phyloP scores from a whole-genome alignment of 140 eudicot species.

The Senecio squalidus region DNA sequence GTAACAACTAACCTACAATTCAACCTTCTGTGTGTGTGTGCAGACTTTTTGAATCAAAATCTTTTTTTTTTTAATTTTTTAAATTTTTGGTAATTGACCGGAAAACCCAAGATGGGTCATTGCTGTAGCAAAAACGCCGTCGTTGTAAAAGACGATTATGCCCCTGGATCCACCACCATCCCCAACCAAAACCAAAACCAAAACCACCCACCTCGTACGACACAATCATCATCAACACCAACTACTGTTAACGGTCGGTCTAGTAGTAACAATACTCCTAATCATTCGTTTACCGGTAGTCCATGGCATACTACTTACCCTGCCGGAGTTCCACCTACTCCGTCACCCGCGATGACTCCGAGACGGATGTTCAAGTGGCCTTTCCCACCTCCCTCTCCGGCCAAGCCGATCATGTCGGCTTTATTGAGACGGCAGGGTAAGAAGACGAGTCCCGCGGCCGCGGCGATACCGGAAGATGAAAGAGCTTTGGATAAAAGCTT shows the following conservation, averaged over 20 bases:
- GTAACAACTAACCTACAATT: no score
- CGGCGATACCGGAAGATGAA: constrained; percentile 48
- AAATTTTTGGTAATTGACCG: no score
- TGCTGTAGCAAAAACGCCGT: constrained; percentile 60
- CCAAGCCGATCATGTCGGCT: constrained; percentile 95
- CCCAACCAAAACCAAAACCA: no score
- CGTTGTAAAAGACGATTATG: constrained; percentile 24
- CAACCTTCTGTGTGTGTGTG: no score
- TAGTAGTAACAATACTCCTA: constrained; percentile 42
- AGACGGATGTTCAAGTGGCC: constrained; percentile 82
- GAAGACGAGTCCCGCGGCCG: constrained; percentile 18
- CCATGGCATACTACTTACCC: constrained; percentile 79
- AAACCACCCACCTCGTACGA: no score
- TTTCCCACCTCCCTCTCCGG: constrained; percentile 98
- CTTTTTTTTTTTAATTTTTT: no score
- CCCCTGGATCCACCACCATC: constrained; percentile 36
- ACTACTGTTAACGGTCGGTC: constrained; percentile 29
- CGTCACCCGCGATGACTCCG: constrained; percentile 88
- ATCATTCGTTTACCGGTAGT: constrained; percentile 60
- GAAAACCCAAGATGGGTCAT: constrained; percentile 97
- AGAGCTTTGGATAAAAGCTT: constrained; percentile 67
- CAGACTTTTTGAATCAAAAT: no score
- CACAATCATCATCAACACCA: not conserved
- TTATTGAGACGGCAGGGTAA: constrained; percentile 57
- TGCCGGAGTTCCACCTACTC: constrained; percentile 76